Evolutionary conservation across 768 basidiomycete genomes (phyloP).

Genomic region (Piloderma croceum): DNA sequence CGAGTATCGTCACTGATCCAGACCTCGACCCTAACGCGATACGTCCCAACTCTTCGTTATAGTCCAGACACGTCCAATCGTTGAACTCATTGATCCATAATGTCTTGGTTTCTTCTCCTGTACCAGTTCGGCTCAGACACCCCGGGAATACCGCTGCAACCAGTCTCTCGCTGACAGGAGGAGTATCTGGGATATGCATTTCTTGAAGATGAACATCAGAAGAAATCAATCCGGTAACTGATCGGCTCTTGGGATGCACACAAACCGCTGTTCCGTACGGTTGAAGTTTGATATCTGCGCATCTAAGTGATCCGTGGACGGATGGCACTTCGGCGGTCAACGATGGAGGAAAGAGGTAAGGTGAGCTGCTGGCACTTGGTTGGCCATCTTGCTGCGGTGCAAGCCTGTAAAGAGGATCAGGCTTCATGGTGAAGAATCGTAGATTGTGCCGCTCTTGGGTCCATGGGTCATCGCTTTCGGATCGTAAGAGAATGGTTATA

Average conservation of each 20-base stretch:
- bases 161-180: slow-evolving; percentile 31
- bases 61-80: slow-evolving; percentile 57
- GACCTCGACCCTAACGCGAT: slow-evolving; percentile 47
- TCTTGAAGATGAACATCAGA: slow-evolving; percentile 13
- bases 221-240: slow-evolving; percentile 33
- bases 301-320: slow-evolving; percentile 47
- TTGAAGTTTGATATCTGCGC: slow-evolving; percentile 49
- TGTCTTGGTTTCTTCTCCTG: slow-evolving; percentile 21
- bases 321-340: slow-evolving; percentile 32
- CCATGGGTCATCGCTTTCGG: slow-evolving; percentile 61
- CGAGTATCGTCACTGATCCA: slow-evolving; percentile 41
- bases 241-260: slow-evolving; percentile 51
- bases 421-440: slow-evolving; percentile 45
- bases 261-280: slow-evolving; percentile 54
- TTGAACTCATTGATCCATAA: slow-evolving; percentile 29
- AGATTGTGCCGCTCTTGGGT: slow-evolving; percentile 40
- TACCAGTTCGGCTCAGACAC: slow-evolving; percentile 21
- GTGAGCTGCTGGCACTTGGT: slow-evolving; percentile 8
- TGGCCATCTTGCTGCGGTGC: slow-evolving; percentile 1
- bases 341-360: slow-evolving; percentile 48
- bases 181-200: slow-evolving; percentile 10
- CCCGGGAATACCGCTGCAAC: slow-evolving; percentile 50
- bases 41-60: slow-evolving; percentile 52
- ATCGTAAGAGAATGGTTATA: slow-evolving; percentile 50
- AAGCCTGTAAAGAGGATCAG: slow-evolving; percentile 27